Percentiles rank a stretch among this genome's conserved stretches.
These are phyloP conservation scores for Chytriomyces sp. DNA, from an alignment of 192 early-diverging fungal species.

Conservation along the genomic window DNA sequence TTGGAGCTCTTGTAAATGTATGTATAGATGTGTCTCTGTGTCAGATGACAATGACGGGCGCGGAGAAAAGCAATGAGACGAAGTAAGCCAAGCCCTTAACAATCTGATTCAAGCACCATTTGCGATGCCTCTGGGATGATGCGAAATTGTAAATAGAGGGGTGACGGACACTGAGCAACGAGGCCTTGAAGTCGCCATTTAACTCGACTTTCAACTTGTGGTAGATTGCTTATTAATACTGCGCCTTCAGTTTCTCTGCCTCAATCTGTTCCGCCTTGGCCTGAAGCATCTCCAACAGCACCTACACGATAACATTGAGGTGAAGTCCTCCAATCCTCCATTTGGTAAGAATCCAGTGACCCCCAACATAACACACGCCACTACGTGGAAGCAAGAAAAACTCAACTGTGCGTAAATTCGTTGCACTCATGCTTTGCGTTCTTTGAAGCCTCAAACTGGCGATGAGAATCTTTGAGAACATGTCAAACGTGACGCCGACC, in stretches of 20 bases:
- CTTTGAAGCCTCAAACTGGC: slow-evolving; percentile 53
- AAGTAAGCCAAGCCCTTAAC: too few species aligned
- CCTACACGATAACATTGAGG: slow-evolving; percentile 38
- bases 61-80: too few species aligned
- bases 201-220: too few species aligned
- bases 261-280: slow-evolving; percentile 58
- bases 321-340: slow-evolving; percentile 53
- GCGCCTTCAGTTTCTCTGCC: slow-evolving; percentile 54
- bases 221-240: too few species aligned
- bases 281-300: slow-evolving; percentile 44
- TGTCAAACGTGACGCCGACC: slow-evolving; percentile 48
- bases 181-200: too few species aligned
- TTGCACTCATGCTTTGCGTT: slow-evolving; percentile 57
- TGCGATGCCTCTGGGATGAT: not conserved
- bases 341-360: not conserved
- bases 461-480: slow-evolving; percentile 60
- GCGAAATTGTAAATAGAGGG: too few species aligned
- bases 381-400: slow-evolving; percentile 14
- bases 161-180: too few species aligned
- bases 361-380: not conserved
- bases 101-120: too few species aligned
- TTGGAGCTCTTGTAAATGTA: slow-evolving; percentile 26
- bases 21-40: too few species aligned
- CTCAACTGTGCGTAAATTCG: slow-evolving; percentile 49
- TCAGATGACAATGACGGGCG: too few species aligned